Evolutionary conservation across 1,284 basidiomycete genomes (phyloP).

Genomic region (Pseudozyma hubeiensis): DNA sequence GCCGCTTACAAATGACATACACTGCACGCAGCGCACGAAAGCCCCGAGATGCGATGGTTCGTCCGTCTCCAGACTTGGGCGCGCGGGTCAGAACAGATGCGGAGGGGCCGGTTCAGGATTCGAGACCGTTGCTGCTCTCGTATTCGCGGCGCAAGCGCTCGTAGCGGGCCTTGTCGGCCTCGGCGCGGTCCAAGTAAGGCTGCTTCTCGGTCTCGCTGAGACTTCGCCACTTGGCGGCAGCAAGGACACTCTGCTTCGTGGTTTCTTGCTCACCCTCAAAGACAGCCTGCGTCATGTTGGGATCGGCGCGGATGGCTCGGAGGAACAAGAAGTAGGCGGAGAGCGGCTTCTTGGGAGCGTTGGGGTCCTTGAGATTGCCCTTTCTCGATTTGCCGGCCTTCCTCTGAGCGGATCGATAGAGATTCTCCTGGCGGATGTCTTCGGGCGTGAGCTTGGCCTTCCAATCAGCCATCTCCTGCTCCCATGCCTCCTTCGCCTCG

Average conservation of each 20-base stretch:
- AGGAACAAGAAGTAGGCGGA: conserved; percentile 95
- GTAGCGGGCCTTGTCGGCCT: conserved; percentile 64
- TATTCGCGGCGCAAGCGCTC: conserved; percentile 61
- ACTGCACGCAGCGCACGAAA: background rate
- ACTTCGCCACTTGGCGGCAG: conserved; percentile 89
- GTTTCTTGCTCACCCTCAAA: conserved; percentile 95
- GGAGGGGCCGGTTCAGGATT: conserved; percentile 19
- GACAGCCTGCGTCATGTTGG: conserved; percentile 73
- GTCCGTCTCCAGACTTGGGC: background rate
- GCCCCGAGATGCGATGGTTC: background rate
- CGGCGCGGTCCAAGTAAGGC: conserved; percentile 62
- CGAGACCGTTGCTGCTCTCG: conserved; percentile 42
- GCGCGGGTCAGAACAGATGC: background rate
- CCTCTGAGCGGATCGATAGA: conserved; percentile 87
- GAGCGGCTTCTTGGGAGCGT: conserved; percentile 94
- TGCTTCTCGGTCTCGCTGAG: conserved; percentile 88
- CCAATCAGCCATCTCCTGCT: conserved; percentile 84
- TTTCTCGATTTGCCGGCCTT: conserved; percentile 92
- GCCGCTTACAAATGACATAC: conserved; percentile 1
- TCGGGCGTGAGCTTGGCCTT: conserved; percentile 90
- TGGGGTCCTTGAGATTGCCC: conserved; percentile 95
- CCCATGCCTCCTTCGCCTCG: conserved; percentile 81
- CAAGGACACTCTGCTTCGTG: conserved; percentile 91
- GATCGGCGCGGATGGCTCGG: conserved; percentile 71
- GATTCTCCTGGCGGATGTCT: conserved; percentile 93